Conservation (phyloP, 495 filamentous ascomycete species). For the Astrothelium macrocarpum region DNA sequence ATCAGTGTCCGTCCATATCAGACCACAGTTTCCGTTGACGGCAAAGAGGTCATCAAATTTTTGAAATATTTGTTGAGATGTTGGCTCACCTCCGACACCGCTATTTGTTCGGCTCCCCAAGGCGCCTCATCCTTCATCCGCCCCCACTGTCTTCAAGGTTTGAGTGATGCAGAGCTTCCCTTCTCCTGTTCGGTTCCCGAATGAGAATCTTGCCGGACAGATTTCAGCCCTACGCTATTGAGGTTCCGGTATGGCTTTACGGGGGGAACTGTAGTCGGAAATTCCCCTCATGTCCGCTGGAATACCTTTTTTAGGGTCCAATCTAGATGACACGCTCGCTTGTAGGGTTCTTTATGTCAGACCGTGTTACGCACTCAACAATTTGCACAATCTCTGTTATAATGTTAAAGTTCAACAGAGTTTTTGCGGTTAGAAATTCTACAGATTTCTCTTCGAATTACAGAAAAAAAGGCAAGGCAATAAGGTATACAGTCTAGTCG, state of each 20-base stretch:
- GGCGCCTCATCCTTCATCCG: background rate
- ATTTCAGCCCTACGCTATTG: background rate
- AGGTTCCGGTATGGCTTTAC: background rate
- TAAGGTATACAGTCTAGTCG: background rate
- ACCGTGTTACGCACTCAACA: background rate
- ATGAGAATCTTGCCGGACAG: background rate
- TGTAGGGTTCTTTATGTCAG: too few relatives aligned
- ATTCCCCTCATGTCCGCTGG: background rate
- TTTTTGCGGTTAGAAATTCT: background rate
- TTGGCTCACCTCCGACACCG: background rate
- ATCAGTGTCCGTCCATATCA: too few relatives aligned
- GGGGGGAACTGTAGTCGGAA: background rate
- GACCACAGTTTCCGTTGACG: too few relatives aligned
- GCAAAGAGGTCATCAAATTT: too few relatives aligned
- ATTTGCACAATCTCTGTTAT: background rate
- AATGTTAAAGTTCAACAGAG: background rate
- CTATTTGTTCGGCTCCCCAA: background rate
- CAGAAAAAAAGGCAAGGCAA: background rate
- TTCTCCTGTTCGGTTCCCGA: background rate
- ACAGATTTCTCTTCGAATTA: background rate
- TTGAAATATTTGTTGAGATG: conserved; percentile 5
- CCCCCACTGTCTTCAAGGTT: background rate
- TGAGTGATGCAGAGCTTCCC: background rate
- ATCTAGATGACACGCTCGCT: too few relatives aligned
- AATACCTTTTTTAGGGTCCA: background rate